Evolutionary conservation across 2,329 filamentous ascomycete species (phyloP).

Genomic region (Magnaporthales sp.): DNA sequence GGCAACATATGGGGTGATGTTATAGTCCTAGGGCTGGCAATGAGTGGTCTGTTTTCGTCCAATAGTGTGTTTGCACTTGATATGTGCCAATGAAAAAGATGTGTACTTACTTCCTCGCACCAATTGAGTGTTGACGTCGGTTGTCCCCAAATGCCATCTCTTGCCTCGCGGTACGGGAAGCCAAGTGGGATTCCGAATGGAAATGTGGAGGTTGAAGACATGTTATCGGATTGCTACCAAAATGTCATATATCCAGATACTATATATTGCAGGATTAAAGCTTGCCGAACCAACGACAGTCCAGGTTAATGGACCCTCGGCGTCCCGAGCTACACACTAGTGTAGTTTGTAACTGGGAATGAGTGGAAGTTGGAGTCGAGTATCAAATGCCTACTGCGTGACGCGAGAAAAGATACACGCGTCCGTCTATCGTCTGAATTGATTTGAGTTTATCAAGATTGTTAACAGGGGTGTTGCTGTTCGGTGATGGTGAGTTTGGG

Average conservation of each 20-base stretch:
- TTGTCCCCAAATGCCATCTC: slow-evolving; percentile 26
- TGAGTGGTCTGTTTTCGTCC: not conserved
- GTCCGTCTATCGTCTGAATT: not conserved
- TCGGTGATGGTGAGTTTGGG: not conserved
- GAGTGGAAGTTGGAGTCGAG: not conserved
- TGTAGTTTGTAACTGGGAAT: not conserved
- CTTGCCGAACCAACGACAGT: not conserved
- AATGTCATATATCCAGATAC: not conserved
- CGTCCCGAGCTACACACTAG: not conserved
- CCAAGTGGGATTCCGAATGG: slow-evolving; percentile 8
- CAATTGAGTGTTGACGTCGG: slow-evolving; percentile 29
- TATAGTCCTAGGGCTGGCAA: slow-evolving; percentile 21
- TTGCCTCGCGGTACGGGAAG: slow-evolving; percentile 24
- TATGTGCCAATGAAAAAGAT: not conserved
- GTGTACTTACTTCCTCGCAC: slow-evolving; percentile 25
- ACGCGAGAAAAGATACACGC: not conserved
- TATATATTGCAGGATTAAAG: not conserved
- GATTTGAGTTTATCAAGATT: not conserved
- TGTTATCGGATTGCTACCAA: not conserved
- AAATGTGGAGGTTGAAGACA: slow-evolving; percentile 4
- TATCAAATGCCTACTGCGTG: not conserved
- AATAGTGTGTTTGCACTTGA: not conserved
- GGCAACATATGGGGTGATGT: slow-evolving; percentile 26
- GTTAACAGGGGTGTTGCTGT: not conserved
- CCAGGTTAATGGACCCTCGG: not conserved